Evolutionary conservation across 2,329 filamentous ascomycete genomes (phyloP), one percentile per base, ranked within the genome.

Genomic region (Penicillium palitans): DNA sequence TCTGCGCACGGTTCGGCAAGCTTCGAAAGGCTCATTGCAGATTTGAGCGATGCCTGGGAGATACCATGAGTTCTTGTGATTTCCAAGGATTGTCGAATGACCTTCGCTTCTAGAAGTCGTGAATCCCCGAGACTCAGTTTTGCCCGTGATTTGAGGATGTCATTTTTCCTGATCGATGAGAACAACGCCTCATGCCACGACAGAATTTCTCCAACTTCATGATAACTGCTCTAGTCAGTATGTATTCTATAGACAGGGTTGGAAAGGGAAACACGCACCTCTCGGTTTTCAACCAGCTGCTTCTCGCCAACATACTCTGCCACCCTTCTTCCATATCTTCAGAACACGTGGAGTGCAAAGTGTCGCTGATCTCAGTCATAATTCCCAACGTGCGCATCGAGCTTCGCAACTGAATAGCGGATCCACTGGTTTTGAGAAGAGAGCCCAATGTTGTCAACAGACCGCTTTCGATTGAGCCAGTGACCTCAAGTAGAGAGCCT

Each of bases 111-210:
- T 46, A 90, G 81, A 6, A 90, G 79, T 39, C 88, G 86, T 17
- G 89, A 83, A 52, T 89, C 84, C 12, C 82, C 82, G 0, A 82
- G 78, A n/a, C 81, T 84, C 29, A 93, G 72, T 44, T 84, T 84
- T 25, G 89, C 75, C 19, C 83, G 81, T 15, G 81, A 78, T 53
- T 87, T 84, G 13, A 96, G 78, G 19, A 83, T 76, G n/a, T 80
- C 75, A 61, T 89, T 88, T 62, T 89, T 87, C 62, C 89, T 88
- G 19, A 99, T 79, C 49, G 91, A 86, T 63, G 90, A 92, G 68
- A 96, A 86, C 0, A 92, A 83, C 0, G 91, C 95, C 66, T 92
- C 89, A 62, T 93, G 87, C 66, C 88, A 93, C 1, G 90, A 93
- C 19, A 97, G 74, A 24, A 98, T 87, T 54, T 90, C 86, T 58